Conservation (phyloP, 768 basidiomycete genomes). For the Mycena polygramma region DNA sequence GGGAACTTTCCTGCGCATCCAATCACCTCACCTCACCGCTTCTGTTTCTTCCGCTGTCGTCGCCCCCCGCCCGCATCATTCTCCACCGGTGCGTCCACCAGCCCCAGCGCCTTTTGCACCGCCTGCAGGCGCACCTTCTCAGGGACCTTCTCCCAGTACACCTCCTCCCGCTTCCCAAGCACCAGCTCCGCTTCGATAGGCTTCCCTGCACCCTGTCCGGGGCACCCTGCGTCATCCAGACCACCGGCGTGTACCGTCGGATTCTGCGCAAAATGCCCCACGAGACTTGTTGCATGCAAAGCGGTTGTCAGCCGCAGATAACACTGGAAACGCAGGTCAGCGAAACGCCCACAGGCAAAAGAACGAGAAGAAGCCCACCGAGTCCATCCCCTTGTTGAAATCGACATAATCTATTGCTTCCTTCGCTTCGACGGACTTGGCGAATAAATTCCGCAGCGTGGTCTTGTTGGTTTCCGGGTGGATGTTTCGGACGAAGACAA, state of each 20-base stretch:
- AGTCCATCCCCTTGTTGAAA: conserved; percentile 82
- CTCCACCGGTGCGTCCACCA: neutral
- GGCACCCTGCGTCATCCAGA: conserved; percentile 65
- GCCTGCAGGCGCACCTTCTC: conserved; percentile 77
- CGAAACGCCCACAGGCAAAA: neutral
- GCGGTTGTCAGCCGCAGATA: conserved; percentile 76
- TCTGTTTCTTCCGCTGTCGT: conserved; percentile 26
- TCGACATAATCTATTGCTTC: conserved; percentile 82
- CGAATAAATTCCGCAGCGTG: conserved; percentile 73
- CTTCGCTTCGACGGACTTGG: conserved; percentile 50
- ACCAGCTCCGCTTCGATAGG: conserved; percentile 68
- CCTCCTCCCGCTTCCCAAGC: conserved; percentile 69
- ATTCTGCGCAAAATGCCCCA: conserved; percentile 56
- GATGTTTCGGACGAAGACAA: conserved; percentile 78
- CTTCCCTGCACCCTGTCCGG: conserved; percentile 24
- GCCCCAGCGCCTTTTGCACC: conserved; percentile 59
- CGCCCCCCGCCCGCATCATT: neutral
- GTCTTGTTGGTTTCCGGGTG: conserved; percentile 88
- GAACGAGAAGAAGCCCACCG: conserved; percentile 57
- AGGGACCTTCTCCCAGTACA: conserved; percentile 88
- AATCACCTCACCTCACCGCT: conserved; percentile 9
- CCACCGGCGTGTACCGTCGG: conserved; percentile 60
- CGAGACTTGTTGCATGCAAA: conserved; percentile 57
- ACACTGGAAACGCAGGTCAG: conserved; percentile 60
- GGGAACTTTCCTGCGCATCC: no score